A percentile compares a stretch with the other conserved stretches of the same genome.
phyloP scores from a whole-genome alignment of 2,329 filamentous ascomycete species.

The Coniochaeta ligniaria region DNA sequence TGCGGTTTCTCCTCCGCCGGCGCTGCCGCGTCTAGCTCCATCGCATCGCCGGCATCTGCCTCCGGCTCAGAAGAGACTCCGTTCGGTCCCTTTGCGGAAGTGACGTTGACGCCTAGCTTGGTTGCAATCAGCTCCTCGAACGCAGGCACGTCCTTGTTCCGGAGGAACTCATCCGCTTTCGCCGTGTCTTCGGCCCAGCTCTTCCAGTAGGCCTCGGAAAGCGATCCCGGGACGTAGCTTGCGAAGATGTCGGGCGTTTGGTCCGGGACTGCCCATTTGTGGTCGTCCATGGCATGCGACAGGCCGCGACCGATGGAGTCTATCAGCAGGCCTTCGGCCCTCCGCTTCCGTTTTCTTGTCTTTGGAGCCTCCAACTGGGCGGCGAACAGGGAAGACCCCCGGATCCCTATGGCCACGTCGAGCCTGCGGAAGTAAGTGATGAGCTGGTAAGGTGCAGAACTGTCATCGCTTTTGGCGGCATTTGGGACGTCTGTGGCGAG shows the following conservation, averaged over 20 bases:
- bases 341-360: constrained; percentile 45
- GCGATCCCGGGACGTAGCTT: constrained; percentile 37
- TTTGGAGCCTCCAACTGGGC: constrained; percentile 61
- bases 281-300: constrained; percentile 27
- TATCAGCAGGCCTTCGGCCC: constrained; percentile 56
- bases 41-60: constrained; percentile 4
- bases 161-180: constrained; percentile 40
- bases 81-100: constrained; percentile 11
- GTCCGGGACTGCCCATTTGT: constrained; percentile 22
- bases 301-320: constrained; percentile 67
- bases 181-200: constrained; percentile 36
- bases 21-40: not conserved
- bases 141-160: constrained; percentile 33
- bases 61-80: constrained; percentile 9
- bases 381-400: constrained; percentile 57
- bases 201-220: constrained; percentile 41
- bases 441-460: constrained; percentile 31
- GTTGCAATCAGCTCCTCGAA: constrained; percentile 44
- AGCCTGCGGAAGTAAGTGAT: constrained; percentile 58
- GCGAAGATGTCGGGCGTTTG: constrained; percentile 25
- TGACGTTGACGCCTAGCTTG: constrained; percentile 38
- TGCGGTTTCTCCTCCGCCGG: constrained; percentile 22
- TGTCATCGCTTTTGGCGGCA: constrained; percentile 24
- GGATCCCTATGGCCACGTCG: constrained; percentile 57
- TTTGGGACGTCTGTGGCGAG: constrained; percentile 26